phyloP scores from a whole-genome alignment of 139 green algal genomes.

The Protoeuglena noctilucae region DNA sequence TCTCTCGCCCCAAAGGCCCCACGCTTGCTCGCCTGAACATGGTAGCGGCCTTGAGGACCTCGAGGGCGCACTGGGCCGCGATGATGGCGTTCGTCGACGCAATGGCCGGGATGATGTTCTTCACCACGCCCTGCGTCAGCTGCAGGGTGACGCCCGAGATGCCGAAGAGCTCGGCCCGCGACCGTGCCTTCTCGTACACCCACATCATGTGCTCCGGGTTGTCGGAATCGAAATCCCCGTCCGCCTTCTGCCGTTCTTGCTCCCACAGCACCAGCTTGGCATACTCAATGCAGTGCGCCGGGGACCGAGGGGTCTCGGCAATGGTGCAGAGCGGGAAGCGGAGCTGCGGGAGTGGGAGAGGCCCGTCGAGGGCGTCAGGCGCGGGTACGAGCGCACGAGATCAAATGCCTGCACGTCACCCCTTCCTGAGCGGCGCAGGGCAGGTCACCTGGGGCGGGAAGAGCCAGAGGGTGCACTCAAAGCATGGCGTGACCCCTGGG shows the following conservation, averaged over 20 bases:
- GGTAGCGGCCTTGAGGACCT: slow-evolving; percentile 90
- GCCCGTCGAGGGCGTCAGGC: background rate
- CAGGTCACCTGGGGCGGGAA: slow-evolving; percentile 73
- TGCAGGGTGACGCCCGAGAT: slow-evolving; percentile 47
- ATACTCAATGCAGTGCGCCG: slow-evolving; percentile 98
- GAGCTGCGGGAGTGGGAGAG: slow-evolving; percentile 9
- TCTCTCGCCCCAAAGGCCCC: too few relatives aligned
- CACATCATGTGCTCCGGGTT: slow-evolving; percentile 90
- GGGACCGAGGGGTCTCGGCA: slow-evolving; percentile 70
- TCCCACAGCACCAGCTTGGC: slow-evolving; percentile 89
- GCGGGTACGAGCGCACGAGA: background rate
- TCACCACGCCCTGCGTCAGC: slow-evolving; percentile 77
- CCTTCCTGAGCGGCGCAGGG: background rate
- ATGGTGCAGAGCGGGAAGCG: slow-evolving; percentile 96
- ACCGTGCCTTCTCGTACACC: slow-evolving; percentile 63
- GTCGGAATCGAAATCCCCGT: slow-evolving; percentile 92
- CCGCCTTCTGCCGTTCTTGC: slow-evolving; percentile 46
- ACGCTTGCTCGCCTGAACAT: too few relatives aligned
- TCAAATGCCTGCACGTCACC: background rate
- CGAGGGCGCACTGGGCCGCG: slow-evolving; percentile 70
- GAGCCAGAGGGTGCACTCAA: slow-evolving; percentile 98
- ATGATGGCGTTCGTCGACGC: slow-evolving; percentile 97
- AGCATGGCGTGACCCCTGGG: slow-evolving; percentile 90
- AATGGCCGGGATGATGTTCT: slow-evolving; percentile 99
- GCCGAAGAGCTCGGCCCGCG: slow-evolving; percentile 62